These are phyloP conservation scores for Yamadazyma siamensis DNA, from an alignment of 1,139 yeast genomes.

Conservation along the genomic window DNA sequence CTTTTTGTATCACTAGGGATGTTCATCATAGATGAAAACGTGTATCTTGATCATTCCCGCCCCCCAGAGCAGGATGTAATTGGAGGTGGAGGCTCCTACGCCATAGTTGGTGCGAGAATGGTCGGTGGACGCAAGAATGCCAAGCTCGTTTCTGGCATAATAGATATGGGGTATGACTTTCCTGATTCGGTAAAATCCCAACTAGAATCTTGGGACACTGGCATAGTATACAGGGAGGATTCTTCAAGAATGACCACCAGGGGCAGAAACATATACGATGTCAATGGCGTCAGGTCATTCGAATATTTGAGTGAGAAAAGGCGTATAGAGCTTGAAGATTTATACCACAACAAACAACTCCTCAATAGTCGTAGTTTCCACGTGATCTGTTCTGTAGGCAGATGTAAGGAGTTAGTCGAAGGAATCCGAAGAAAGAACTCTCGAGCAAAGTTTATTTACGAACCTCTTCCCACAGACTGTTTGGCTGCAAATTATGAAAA, in stretches of 20 bases:
- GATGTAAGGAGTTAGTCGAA: constrained; percentile 50
- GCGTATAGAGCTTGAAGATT: constrained; percentile 61
- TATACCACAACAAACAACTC: constrained; percentile 35
- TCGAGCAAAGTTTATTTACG: constrained; percentile 61
- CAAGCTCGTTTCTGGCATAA: constrained; percentile 55
- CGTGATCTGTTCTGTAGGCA: constrained; percentile 67
- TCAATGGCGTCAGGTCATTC: constrained; percentile 52
- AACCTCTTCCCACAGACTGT: constrained; percentile 83
- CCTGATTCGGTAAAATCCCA: constrained; percentile 47
- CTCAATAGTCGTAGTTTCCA: constrained; percentile 54
- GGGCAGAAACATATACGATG: constrained; percentile 75
- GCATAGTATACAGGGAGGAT: constrained; percentile 53
- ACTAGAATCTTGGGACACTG: constrained; percentile 60
- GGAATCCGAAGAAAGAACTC: constrained; percentile 23
- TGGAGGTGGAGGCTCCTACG: constrained; percentile 92
- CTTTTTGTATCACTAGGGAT: constrained; percentile 65
- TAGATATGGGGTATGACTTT: constrained; percentile 80
- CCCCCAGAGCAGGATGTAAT: constrained; percentile 51
- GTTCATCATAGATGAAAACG: constrained; percentile 90
- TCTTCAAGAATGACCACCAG: constrained; percentile 62
- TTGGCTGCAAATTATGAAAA: constrained; percentile 41
- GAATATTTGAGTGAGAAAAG: constrained; percentile 54
- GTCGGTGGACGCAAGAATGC: constrained; percentile 37
- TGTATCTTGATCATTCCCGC: constrained; percentile 43
- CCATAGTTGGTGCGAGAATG: constrained; percentile 72